phyloP scores from a whole-genome alignment of 2,329 filamentous ascomycete genomes.

The Phymatotrichopsis omnivora region DNA sequence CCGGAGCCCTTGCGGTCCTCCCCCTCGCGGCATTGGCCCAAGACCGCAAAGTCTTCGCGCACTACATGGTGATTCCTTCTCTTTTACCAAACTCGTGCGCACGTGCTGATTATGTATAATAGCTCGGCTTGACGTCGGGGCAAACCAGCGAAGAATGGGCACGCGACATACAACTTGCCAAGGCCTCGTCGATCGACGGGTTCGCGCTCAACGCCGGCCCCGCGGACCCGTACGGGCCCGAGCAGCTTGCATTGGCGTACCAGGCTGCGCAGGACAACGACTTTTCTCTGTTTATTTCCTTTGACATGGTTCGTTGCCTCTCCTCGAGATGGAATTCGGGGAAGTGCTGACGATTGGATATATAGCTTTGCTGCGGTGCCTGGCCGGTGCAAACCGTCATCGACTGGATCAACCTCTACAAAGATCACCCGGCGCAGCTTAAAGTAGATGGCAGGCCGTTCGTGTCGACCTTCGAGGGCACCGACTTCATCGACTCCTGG shows the following conservation, averaged over 20 bases:
- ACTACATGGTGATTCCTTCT: constrained; percentile 21
- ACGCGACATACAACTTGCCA: constrained; percentile 33
- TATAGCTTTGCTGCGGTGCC: constrained; percentile 22
- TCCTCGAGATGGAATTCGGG: neutral
- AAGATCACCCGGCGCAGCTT: constrained; percentile 36
- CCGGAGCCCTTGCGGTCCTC: constrained; percentile 10
- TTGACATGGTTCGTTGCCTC: constrained; percentile 32
- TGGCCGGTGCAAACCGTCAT: constrained; percentile 31
- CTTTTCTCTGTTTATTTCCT: constrained; percentile 35
- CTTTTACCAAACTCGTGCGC: neutral
- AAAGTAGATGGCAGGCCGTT: constrained; percentile 39
- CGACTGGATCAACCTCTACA: constrained; percentile 36
- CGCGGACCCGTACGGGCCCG: constrained; percentile 33
- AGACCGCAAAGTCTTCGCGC: constrained; percentile 23
- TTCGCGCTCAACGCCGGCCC: constrained; percentile 35
- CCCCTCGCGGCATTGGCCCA: constrained; percentile 11
- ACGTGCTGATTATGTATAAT: neutral
- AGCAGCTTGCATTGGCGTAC: constrained; percentile 35
- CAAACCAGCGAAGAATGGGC: constrained; percentile 33
- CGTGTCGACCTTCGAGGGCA: constrained; percentile 45
- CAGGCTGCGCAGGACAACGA: constrained; percentile 31
- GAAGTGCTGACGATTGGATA: neutral
- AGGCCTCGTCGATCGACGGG: constrained; percentile 36
- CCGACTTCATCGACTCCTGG: constrained; percentile 40
- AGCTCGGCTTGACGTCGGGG: constrained; percentile 33